These are phyloP conservation scores for Colletotrichum sp. DNA, from an alignment of 2,329 filamentous ascomycete species.

Conservation along the genomic window DNA sequence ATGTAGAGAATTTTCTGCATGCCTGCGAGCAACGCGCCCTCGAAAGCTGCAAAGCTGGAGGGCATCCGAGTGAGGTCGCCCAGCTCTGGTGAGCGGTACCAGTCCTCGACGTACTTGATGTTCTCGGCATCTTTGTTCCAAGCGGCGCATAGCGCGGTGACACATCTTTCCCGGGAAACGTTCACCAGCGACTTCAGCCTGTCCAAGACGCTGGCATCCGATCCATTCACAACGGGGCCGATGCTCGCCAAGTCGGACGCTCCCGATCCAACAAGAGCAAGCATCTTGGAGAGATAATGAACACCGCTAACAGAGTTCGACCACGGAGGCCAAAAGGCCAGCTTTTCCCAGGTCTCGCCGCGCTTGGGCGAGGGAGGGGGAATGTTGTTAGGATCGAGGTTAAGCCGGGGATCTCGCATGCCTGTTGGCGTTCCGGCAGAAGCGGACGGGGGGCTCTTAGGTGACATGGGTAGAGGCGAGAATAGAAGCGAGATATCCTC, in stretches of 20 bases:
- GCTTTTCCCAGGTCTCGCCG: conserved; percentile 89
- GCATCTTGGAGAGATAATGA: conserved; percentile 83
- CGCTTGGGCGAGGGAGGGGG: conserved; percentile 78
- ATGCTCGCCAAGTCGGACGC: conserved; percentile 85
- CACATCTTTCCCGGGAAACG: conserved; percentile 81
- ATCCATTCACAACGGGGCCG: conserved; percentile 62
- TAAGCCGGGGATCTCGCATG: conserved; percentile 75
- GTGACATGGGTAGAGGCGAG: conserved; percentile 77
- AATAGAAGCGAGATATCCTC: conserved; percentile 90
- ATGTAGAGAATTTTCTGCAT: conserved; percentile 98
- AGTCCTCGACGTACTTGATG: conserved; percentile 91
- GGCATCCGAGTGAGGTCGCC: conserved; percentile 93
- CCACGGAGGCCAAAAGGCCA: conserved; percentile 95
- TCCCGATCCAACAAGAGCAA: conserved; percentile 83
- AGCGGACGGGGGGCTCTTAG: conserved; percentile 68
- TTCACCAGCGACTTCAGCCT: conserved; percentile 78
- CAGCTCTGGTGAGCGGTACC: conserved; percentile 82
- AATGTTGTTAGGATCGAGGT: conserved; percentile 77
- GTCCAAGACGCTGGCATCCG: conserved; percentile 67
- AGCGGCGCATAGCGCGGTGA: conserved; percentile 83
- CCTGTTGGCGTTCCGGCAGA: conserved; percentile 52
- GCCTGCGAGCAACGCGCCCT: conserved; percentile 79
- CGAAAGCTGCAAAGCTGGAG: conserved; percentile 82
- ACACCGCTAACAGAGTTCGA: conserved; percentile 93
- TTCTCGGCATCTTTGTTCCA: conserved; percentile 96